Conservation (phyloP, 2,329 filamentous ascomycete species). For the Aureobasidium pullulans region DNA sequence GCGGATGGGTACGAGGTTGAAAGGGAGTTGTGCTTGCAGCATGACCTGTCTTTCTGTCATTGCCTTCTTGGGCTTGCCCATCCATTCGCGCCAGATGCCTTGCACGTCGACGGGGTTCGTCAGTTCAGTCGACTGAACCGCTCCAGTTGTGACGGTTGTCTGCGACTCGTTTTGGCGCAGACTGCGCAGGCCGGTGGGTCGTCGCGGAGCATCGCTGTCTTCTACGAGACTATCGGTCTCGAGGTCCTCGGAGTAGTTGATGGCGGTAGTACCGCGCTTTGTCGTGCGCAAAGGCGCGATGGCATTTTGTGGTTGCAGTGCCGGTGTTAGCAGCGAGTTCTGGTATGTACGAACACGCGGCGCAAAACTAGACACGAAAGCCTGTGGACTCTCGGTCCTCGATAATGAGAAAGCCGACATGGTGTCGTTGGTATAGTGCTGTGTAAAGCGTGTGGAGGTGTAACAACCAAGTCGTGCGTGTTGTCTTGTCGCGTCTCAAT, state of each 20-base stretch:
- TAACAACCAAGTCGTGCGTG: slow-evolving; percentile 1
- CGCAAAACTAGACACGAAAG: slow-evolving; percentile 85
- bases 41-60: slow-evolving; percentile 54
- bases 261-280: slow-evolving; percentile 90
- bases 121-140: slow-evolving; percentile 79
- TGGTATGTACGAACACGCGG: slow-evolving; percentile 83
- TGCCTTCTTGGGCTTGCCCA: slow-evolving; percentile 59
- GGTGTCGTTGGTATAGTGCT: slow-evolving; percentile 12
- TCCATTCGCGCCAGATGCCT: slow-evolving; percentile 93
- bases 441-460: background rate
- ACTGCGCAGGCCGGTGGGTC: slow-evolving; percentile 75
- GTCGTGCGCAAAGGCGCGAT: slow-evolving; percentile 68
- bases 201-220: slow-evolving; percentile 58
- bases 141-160: slow-evolving; percentile 54
- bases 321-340: slow-evolving; percentile 80
- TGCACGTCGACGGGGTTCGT: slow-evolving; percentile 72
- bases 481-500: slow-evolving; percentile 9
- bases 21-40: slow-evolving; percentile 66
- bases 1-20: slow-evolving; percentile 89
- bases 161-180: slow-evolving; percentile 62
- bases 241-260: slow-evolving; percentile 97
- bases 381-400: slow-evolving; percentile 59
- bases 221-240: slow-evolving; percentile 73
- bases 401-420: slow-evolving; percentile 29
- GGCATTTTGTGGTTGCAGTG: slow-evolving; percentile 62